Percentiles rank a stretch among this genome's conserved stretches.
Conservation (phyloP, 2,329 filamentous ascomycete species). For the Arthroderma sp. region DNA sequence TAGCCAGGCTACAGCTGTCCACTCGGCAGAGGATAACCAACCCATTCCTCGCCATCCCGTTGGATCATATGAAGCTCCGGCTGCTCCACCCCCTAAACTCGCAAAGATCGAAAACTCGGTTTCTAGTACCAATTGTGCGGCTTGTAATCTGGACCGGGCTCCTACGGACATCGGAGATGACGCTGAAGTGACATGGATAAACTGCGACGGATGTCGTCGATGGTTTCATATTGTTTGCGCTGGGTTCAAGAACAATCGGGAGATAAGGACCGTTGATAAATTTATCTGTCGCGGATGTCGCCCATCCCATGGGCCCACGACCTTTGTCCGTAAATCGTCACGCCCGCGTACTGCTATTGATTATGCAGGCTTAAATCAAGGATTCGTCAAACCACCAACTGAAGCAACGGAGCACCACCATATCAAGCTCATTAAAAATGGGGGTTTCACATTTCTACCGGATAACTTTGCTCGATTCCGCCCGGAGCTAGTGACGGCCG, state of each 20-base stretch:
- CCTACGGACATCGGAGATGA: slow-evolving; percentile 38
- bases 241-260: slow-evolving; percentile 50
- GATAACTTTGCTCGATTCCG: slow-evolving; percentile 52
- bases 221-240: slow-evolving; percentile 59
- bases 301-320: slow-evolving; percentile 48
- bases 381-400: slow-evolving; percentile 50
- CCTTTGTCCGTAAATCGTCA: slow-evolving; percentile 53
- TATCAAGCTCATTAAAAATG: slow-evolving; percentile 53
- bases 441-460: slow-evolving; percentile 45
- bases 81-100: too few species aligned
- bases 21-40: too few species aligned
- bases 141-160: slow-evolving; percentile 43
- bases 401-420: slow-evolving; percentile 55
- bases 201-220: slow-evolving; percentile 53
- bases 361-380: slow-evolving; percentile 55
- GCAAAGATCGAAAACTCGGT: too few species aligned
- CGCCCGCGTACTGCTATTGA: slow-evolving; percentile 53
- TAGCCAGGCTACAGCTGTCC: neutral
- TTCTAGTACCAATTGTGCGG: slow-evolving; percentile 35
- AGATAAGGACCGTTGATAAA: slow-evolving; percentile 54
- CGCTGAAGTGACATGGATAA: slow-evolving; percentile 47
- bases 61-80: too few species aligned
- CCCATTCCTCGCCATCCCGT: too few species aligned
- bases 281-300: slow-evolving; percentile 51
- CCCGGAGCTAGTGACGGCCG: slow-evolving; percentile 49